A percentile compares a stretch with the other conserved stretches of the same genome.
These are phyloP conservation scores for Cyberlindnera maritima DNA, from an alignment of 805 yeast genomes.

Conservation along the genomic window DNA sequence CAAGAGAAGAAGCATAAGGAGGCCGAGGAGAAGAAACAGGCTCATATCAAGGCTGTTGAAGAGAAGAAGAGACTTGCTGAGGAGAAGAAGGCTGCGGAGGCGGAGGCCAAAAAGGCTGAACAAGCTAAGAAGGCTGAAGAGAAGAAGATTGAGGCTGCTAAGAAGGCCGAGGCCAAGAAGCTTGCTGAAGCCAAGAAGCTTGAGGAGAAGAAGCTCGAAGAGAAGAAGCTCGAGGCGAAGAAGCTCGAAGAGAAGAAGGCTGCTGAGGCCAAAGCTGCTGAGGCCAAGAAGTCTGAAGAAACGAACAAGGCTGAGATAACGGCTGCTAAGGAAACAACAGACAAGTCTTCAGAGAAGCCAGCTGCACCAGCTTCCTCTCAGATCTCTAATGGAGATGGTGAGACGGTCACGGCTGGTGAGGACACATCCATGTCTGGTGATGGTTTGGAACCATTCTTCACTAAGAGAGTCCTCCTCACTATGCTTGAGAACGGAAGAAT, in stretches of 20 bases:
- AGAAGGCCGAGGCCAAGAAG: background rate
- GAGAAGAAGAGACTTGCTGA: background rate
- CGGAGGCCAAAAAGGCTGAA: constrained; percentile 1
- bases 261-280: background rate
- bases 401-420: background rate
- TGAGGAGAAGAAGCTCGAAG: background rate
- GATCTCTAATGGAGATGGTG: background rate
- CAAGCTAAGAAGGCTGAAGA: constrained; percentile 1
- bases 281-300: background rate
- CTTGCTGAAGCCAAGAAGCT: background rate
- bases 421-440: background rate
- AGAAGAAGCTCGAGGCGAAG: background rate
- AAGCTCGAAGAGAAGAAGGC: background rate
- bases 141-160: background rate
- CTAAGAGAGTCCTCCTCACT: constrained; percentile 9
- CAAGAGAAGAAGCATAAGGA: background rate
- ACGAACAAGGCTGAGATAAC: background rate
- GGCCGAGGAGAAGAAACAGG: no score
- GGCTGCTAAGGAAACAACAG: background rate
- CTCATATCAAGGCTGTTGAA: constrained; percentile 1
- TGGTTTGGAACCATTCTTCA: constrained; percentile 5
- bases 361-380: background rate
- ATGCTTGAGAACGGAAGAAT: constrained; percentile 8
- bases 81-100: background rate
- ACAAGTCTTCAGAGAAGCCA: background rate